A percentile compares a stretch with the other conserved stretches of the same genome.
Evolutionary conservation across 2,329 filamentous ascomycete genomes (phyloP).

Genomic region (Corniculantispora saksenae): DNA sequence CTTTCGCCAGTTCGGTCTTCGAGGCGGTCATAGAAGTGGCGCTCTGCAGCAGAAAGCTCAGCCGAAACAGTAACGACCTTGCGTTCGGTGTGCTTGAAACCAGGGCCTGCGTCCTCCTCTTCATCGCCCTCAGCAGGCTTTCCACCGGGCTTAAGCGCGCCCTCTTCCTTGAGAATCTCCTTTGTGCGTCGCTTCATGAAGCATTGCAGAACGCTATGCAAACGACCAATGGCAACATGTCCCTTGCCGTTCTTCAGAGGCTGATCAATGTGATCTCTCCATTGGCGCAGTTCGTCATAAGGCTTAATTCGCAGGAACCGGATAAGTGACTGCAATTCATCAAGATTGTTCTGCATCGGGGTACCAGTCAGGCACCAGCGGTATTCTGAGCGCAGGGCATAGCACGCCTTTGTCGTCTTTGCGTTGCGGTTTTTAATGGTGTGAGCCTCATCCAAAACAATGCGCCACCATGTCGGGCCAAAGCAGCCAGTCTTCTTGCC

Average conservation of each 20-base stretch:
- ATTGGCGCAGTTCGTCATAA: constrained; percentile 80
- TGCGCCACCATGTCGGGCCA: constrained; percentile 89
- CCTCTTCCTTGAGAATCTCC: constrained; percentile 88
- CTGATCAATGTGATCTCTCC: constrained; percentile 87
- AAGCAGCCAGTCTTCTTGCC: constrained; percentile 80
- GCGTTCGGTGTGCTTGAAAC: constrained; percentile 89
- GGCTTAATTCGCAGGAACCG: constrained; percentile 90
- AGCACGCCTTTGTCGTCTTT: constrained; percentile 92
- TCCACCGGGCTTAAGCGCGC: constrained; percentile 75
- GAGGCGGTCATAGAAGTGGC: constrained; percentile 80
- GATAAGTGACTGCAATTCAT: constrained; percentile 92
- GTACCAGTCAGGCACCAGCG: constrained; percentile 96
- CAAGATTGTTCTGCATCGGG: constrained; percentile 96
- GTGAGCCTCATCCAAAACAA: constrained; percentile 95
- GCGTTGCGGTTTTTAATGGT: constrained; percentile 98
- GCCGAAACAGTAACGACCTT: constrained; percentile 81
- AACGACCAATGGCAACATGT: constrained; percentile 80
- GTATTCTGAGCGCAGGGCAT: constrained; percentile 79
- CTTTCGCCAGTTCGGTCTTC: constrained; percentile 83
- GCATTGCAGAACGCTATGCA: constrained; percentile 82
- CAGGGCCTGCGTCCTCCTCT: constrained; percentile 56
- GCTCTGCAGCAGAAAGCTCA: constrained; percentile 77
- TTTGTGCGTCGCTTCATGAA: constrained; percentile 99
- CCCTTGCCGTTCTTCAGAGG: constrained; percentile 90
- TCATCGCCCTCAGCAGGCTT: constrained; percentile 52